Base-by-base conservation (phyloP, 176 grass and related monocot genomes). In the Hordeum marinum region DNA sequence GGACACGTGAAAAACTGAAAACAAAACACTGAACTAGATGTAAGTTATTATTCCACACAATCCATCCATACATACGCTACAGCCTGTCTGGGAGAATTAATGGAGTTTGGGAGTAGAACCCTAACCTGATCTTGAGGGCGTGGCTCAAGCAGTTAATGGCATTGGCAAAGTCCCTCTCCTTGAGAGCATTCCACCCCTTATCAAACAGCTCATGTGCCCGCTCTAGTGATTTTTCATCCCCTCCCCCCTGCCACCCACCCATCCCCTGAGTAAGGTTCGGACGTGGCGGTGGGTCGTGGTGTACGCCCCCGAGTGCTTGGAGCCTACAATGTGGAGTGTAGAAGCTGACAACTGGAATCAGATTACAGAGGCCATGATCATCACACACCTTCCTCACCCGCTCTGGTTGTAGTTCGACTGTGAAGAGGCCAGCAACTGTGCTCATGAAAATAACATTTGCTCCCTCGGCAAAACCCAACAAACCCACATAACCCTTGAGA, bases 81-180 rank as follows among this genome's bases (percentile, higher is more conserved):
- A 29, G 12, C 61, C 24, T 63, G 55, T n/a, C 12, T 48, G 45
- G 45, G 13, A 48, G 42, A 43, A 43, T 1, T 15, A 50, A 17
- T 50, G 46, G 46, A 14, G n/a, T 63, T 29, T 21, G 52, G 21
- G 29, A 6, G 12, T 31, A 18, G 7, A 92, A 82, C 69, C 81
- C 84, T 89, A 85, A 97, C 95, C 90, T 92, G 84, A 94, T 92
- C 63, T 97, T 88, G 77, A 97, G 92, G 61, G 92, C 86, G 54
- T 84, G 88, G 82, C 95, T 94, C 75, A 97, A 88, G 78, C 80
- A 92, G 85, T 97, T 88, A 17, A 17, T 90, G 77, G 95, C 92
- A 14, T 89, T 84, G 39, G 73, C 83, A 42, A 85, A 91, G 66
- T 94, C 92, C 31, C 79, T 90, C 1, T 89, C 94, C 13, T 25